Percentiles rank a stretch among this genome's conserved stretches.
Evolutionary conservation across 1,284 basidiomycete genomes (phyloP).

Genomic region (Irpex sp.): DNA sequence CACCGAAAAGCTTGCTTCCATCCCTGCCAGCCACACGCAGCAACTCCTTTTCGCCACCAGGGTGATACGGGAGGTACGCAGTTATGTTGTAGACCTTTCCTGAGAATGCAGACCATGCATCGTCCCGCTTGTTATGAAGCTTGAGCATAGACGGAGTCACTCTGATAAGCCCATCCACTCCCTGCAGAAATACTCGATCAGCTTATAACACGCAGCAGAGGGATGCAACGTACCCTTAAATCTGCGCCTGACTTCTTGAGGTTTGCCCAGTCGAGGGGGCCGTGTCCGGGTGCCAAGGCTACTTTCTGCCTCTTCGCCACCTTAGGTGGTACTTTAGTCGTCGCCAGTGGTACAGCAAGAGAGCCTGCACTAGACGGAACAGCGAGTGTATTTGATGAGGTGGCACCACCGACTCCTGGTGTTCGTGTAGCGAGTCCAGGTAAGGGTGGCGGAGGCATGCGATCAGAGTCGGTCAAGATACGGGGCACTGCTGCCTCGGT

Average conservation of each 20-base stretch:
- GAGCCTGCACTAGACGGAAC: conserved; percentile 37
- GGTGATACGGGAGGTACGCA: conserved; percentile 89
- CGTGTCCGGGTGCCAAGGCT: conserved; percentile 87
- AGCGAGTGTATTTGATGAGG: conserved; percentile 26
- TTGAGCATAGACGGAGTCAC: conserved; percentile 85
- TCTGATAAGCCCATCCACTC: conserved; percentile 63
- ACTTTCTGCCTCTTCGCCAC: conserved; percentile 69
- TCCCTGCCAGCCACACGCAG: conserved; percentile 97
- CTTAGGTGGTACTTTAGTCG: conserved; percentile 52
- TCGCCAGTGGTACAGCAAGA: conserved; percentile 56
- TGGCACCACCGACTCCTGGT: conserved; percentile 31
- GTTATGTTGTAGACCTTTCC: conserved; percentile 98
- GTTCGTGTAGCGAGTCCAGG: conserved; percentile 44
- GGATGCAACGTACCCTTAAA: conserved; percentile 57
- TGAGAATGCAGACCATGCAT: conserved; percentile 92
- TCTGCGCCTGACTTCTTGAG: conserved; percentile 79
- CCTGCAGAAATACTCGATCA: conserved; percentile 34
- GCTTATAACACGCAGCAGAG: background rate
- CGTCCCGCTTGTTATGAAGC: conserved; percentile 77
- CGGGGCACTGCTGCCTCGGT: conserved; percentile 28
- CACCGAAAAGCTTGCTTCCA: conserved; percentile 92
- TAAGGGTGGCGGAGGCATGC: conserved; percentile 72
- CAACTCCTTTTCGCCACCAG: conserved; percentile 90
- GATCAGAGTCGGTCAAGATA: conserved; percentile 49
- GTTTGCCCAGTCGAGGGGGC: conserved; percentile 93